Percentiles rank a stretch among this genome's conserved stretches.
These are phyloP conservation scores for Pichia sp. DNA, from an alignment of 1,139 yeast species.

Conservation along the genomic window DNA sequence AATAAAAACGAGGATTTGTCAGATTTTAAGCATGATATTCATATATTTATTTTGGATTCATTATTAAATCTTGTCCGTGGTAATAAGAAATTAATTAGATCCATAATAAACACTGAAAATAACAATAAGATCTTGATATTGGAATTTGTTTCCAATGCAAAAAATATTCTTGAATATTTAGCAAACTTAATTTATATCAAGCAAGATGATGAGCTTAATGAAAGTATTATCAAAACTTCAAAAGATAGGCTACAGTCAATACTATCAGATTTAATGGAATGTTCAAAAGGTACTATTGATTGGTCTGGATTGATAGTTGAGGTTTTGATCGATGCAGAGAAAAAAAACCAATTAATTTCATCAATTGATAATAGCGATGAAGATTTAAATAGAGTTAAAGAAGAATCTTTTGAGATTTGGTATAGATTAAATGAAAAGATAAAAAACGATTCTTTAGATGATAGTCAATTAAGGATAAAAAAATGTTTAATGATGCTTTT, in stretches of 20 bases:
- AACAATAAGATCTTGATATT: background rate
- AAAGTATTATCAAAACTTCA: slow-evolving; percentile 35
- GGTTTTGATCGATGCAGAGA: slow-evolving; percentile 25
- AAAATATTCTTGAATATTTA: slow-evolving; percentile 42
- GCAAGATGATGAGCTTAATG: slow-evolving; percentile 26
- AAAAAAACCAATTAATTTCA: background rate
- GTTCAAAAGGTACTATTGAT: slow-evolving; percentile 33
- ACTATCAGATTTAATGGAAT: slow-evolving; percentile 49
- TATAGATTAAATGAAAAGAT: slow-evolving; percentile 1
- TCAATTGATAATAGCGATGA: slow-evolving; percentile 1
- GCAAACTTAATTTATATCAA: slow-evolving; percentile 10
- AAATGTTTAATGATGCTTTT: slow-evolving; percentile 61
- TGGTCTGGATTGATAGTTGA: slow-evolving; percentile 51
- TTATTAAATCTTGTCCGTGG: slow-evolving; percentile 51
- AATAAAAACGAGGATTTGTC: slow-evolving; percentile 30
- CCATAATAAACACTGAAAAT: background rate
- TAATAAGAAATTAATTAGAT: slow-evolving; percentile 32
- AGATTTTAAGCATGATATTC: slow-evolving; percentile 33
- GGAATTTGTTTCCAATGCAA: slow-evolving; percentile 33
- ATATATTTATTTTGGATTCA: slow-evolving; percentile 67
- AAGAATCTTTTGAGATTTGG: slow-evolving; percentile 7
- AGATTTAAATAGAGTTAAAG: slow-evolving; percentile 8
- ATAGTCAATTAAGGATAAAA: slow-evolving; percentile 2
- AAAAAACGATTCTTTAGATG: slow-evolving; percentile 1
- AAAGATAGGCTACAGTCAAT: slow-evolving; percentile 62